Conservation (phyloP, 1,284 basidiomycete genomes). For the Boletus mariae region DNA sequence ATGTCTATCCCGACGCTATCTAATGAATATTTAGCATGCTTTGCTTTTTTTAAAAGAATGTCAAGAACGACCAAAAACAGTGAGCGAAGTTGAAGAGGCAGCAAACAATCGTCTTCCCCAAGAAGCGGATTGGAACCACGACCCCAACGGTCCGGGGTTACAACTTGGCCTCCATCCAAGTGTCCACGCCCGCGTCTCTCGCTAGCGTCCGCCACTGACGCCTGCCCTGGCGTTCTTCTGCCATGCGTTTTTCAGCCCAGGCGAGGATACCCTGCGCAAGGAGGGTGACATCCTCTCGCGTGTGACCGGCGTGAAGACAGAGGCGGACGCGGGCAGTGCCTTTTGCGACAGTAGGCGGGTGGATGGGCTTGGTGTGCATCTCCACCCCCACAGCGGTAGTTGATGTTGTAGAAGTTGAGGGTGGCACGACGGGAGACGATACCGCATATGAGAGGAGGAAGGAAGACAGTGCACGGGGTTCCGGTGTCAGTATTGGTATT, state of each 20-base stretch:
- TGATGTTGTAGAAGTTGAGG: not conserved
- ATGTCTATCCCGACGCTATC: no score
- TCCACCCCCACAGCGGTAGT: not conserved
- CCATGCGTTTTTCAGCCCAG: constrained; percentile 43
- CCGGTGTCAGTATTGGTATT: constrained; percentile 77
- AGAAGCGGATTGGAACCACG: not conserved
- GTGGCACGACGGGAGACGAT: not conserved
- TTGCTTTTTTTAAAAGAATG: no score
- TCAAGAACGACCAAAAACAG: no score
- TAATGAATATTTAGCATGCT: no score
- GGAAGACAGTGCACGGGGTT: constrained; percentile 68
- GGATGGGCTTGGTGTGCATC: constrained; percentile 75
- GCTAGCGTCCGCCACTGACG: constrained; percentile 14
- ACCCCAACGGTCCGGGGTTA: not conserved
- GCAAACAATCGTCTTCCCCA: no score
- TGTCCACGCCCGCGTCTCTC: constrained; percentile 14
- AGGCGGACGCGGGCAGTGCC: constrained; percentile 81
- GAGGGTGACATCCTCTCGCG: constrained; percentile 55
- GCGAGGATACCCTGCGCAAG: constrained; percentile 47
- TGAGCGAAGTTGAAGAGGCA: no score
- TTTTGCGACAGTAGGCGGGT: constrained; percentile 81
- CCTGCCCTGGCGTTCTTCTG: constrained; percentile 8
- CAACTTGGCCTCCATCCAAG: constrained; percentile 31
- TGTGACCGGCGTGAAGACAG: constrained; percentile 79
- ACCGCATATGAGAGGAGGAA: constrained; percentile 47